Base-by-base conservation (phyloP, 1,284 basidiomycete genomes). In the Cerioporus squamosus region DNA sequence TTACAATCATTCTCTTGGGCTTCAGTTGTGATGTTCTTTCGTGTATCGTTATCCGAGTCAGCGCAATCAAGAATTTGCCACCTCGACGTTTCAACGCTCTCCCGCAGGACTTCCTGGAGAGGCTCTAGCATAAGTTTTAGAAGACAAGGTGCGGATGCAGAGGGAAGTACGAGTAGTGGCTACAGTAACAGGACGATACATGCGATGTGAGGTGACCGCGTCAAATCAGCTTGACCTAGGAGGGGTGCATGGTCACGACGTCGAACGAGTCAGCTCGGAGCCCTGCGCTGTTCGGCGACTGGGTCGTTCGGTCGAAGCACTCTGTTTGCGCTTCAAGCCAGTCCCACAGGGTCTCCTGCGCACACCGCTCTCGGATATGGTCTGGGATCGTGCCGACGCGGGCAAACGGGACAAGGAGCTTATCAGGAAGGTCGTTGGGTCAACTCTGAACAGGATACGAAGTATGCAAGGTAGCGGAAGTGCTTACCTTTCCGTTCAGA, bases 331-430 rank as follows among this genome's bases (percentile, higher is more conserved):
- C 61, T n/a, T 43, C 55, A 2, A 55, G 52, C 61, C 61, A 63
- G 43, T 55, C 58, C 61, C 57, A 62, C n/a, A 62, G 42, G 17
- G 55, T 53, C 42, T 55, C 60, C 20, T 48, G 53, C 1, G 56
- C 55, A 24, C 55, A 51, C 1, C 53, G 51, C 31, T 42, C 55
- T 5, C 42, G 31, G 10, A 60, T 10, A 20, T 2, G 2, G 15
- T 31, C 39, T 1, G 51, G 61, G 24, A 59, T n/a, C 12, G 51
- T 54, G 1, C 70, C 72, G 3, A 71, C 44, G 8, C 73, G 68
- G 1, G 74, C 77, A 74, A 75, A 76, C 1, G 75, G 75, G 12
- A 71, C 59, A 10, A 71, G 50, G 38, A 69, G 70, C 68, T 72
- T 44, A 24, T 40, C 5, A 18, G 7, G 14, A 26, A 15, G 8